Evolutionary conservation across 179 eudicot genomes (phyloP).

Genomic region (Silene noctiflora): DNA sequence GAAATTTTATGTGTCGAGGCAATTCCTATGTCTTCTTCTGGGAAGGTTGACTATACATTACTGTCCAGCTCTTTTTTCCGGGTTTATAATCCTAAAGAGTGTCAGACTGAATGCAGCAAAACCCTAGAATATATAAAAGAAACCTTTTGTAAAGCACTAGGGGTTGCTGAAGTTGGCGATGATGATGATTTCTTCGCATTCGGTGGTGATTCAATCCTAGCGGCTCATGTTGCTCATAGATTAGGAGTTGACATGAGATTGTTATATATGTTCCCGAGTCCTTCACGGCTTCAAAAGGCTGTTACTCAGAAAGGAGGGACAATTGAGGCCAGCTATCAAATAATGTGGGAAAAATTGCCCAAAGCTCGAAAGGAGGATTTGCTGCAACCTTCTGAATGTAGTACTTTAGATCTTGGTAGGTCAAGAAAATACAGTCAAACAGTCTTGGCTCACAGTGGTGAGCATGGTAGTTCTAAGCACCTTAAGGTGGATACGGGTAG

Average conservation of each 20-base stretch:
- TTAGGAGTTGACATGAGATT: conserved; percentile 77
- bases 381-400: conserved; percentile 27
- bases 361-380: conserved; percentile 24
- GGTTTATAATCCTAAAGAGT: conserved; percentile 18
- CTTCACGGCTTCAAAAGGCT: conserved; percentile 57
- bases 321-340: conserved; percentile 19
- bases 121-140: conserved; percentile 53
- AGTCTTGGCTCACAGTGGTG: conserved; percentile 15
- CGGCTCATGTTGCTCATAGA: conserved; percentile 73
- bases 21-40: conserved; percentile 67
- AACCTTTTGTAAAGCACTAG: conserved; percentile 66
- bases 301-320: conserved; percentile 41
- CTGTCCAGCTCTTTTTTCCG: conserved; percentile 35
- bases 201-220: conserved; percentile 82
- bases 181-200: conserved; percentile 73
- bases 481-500: conserved; percentile 38
- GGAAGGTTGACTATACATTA: conserved; percentile 65
- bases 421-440: conserved; percentile 29
- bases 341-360: conserved; percentile 31
- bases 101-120: conserved; percentile 28
- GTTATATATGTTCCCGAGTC: conserved; percentile 68
- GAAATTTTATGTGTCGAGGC: conserved; percentile 42
- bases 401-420: conserved; percentile 16
- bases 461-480: conserved; percentile 33
- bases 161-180: conserved; percentile 47